phyloP scores from a whole-genome alignment of 768 basidiomycete species.

The Boletus bicolor region DNA sequence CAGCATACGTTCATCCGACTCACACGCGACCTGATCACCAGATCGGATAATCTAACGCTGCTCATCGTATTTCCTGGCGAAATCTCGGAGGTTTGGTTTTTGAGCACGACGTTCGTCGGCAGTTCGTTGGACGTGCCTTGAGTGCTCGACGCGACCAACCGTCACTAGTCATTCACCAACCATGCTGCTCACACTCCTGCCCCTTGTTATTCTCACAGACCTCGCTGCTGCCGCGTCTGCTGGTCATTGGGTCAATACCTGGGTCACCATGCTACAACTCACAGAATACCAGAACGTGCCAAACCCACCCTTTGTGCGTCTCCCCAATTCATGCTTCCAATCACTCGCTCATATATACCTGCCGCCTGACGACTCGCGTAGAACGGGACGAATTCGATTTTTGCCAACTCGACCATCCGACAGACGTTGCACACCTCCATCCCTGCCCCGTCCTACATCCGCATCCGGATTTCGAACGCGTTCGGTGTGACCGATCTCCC shows the following conservation, averaged over 20 bases:
- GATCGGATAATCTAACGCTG: background rate
- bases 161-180: background rate
- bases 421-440: no score
- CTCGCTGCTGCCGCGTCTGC: background rate
- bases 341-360: background rate
- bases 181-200: background rate
- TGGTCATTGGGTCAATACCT: slow-evolving; percentile 5
- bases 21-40: background rate
- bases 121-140: background rate
- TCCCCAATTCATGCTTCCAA: no score
- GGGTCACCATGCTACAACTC: slow-evolving; percentile 8
- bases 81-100: background rate
- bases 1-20: background rate
- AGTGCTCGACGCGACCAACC: background rate
- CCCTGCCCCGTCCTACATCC: background rate
- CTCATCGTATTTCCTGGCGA: background rate
- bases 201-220: background rate
- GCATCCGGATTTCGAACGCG: no score
- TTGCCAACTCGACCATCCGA: background rate
- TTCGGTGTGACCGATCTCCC: background rate
- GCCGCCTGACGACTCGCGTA: slow-evolving; percentile 3
- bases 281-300: slow-evolving; percentile 4
- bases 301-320: slow-evolving; percentile 15
- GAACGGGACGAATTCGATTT: slow-evolving; percentile 1
- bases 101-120: background rate